These are phyloP conservation scores for Heterobasidion occidentale DNA, from an alignment of 1,284 basidiomycete species.

Conservation along the genomic window DNA sequence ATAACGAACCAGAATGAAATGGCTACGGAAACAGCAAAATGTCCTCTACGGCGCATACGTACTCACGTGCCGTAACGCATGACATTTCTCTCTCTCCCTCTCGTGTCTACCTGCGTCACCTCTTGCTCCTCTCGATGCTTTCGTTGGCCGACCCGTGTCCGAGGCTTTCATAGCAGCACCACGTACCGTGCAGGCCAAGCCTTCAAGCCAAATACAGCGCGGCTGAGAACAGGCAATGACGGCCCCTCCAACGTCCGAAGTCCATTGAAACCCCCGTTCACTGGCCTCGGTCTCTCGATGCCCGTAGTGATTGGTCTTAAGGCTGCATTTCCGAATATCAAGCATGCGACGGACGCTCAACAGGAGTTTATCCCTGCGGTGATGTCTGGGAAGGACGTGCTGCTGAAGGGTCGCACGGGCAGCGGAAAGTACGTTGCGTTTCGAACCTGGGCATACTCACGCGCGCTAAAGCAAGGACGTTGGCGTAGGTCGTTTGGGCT, in stretches of 20 bases:
- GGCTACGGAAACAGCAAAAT: too few species aligned
- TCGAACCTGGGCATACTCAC: neutral
- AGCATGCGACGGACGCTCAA: slow-evolving; percentile 52
- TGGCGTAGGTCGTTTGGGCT: slow-evolving; percentile 58
- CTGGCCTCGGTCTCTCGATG: slow-evolving; percentile 41
- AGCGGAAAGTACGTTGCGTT: slow-evolving; percentile 59
- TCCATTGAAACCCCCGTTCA: slow-evolving; percentile 24
- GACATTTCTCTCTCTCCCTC: too few species aligned
- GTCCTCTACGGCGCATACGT: too few species aligned
- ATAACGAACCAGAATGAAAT: too few species aligned
- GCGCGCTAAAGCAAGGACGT: neutral
- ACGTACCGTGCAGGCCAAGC: neutral
- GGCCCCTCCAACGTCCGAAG: neutral
- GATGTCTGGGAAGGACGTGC: slow-evolving; percentile 45
- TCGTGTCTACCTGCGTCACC: too few species aligned
- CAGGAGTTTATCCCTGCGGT: slow-evolving; percentile 55
- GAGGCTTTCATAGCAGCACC: too few species aligned
- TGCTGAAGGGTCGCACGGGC: slow-evolving; percentile 64
- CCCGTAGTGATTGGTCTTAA: slow-evolving; percentile 38
- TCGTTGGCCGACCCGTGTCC: too few species aligned
- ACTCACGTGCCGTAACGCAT: too few species aligned
- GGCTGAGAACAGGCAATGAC: neutral
- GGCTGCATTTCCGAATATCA: slow-evolving; percentile 55
- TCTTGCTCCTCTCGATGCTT: too few species aligned
- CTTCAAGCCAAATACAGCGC: neutral